These are phyloP conservation scores for Neurospora intermedia DNA, from an alignment of 495 filamentous ascomycete species.

Conservation along the genomic window DNA sequence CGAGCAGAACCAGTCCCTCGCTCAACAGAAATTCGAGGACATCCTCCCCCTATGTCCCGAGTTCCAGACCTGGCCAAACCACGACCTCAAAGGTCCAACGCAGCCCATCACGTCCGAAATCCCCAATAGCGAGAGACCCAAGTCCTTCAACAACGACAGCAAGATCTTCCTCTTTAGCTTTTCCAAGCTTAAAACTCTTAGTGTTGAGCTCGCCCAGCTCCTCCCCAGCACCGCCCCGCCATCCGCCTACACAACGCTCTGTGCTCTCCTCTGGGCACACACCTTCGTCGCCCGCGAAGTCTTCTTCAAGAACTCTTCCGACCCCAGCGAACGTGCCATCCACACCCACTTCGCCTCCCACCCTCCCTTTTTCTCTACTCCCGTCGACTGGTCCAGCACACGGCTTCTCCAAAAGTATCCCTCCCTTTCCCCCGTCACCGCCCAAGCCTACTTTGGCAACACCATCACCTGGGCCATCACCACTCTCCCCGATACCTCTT, in stretches of 20 bases:
- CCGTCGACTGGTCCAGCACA: neutral
- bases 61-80: slow-evolving; percentile 14
- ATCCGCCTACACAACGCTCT: neutral
- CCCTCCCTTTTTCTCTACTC: neutral
- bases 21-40: slow-evolving; percentile 15
- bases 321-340: neutral
- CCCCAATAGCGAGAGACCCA: slow-evolving; percentile 5
- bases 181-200: neutral
- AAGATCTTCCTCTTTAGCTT: slow-evolving; percentile 26
- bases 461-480: neutral
- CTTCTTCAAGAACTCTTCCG: neutral
- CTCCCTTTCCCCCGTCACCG: neutral
- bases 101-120: slow-evolving; percentile 9
- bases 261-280: slow-evolving; percentile 1
- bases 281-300: neutral
- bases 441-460: neutral
- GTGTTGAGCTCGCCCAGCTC: neutral
- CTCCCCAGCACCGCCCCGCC: neutral
- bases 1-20: slow-evolving; percentile 3
- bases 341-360: neutral
- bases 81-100: slow-evolving; percentile 22
- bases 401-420: neutral
- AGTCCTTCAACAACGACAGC: slow-evolving; percentile 16
- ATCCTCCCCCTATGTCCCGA: slow-evolving; percentile 5
- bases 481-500: neutral